phyloP scores from a whole-genome alignment of 2,329 filamentous ascomycete genomes.

The Penicillium sp. region DNA sequence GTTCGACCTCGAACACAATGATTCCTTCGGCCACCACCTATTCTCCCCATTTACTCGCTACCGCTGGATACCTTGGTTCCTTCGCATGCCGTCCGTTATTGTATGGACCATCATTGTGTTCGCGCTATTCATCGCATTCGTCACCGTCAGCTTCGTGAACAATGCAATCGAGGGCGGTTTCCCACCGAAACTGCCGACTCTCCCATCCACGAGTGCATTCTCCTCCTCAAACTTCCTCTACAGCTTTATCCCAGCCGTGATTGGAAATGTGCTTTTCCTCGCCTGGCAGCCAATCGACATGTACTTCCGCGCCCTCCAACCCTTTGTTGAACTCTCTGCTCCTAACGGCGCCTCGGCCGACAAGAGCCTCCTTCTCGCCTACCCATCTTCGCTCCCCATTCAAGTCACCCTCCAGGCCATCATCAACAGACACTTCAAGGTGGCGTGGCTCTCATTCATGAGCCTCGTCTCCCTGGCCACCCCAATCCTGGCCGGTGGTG shows the following conservation, averaged over 20 bases:
- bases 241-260: conserved; percentile 65
- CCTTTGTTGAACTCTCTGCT: conserved; percentile 61
- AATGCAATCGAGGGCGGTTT: conserved; percentile 73
- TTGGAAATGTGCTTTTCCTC: conserved; percentile 66
- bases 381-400: conserved; percentile 60
- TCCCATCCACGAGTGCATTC: conserved; percentile 69
- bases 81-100: conserved; percentile 70
- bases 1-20: conserved; percentile 49
- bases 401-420: conserved; percentile 60
- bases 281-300: conserved; percentile 65
- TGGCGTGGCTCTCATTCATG: conserved; percentile 62
- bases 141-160: conserved; percentile 79
- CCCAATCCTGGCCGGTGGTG: conserved; percentile 65
- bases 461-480: conserved; percentile 59
- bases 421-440: conserved; percentile 62
- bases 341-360: conserved; percentile 61
- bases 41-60: conserved; percentile 62
- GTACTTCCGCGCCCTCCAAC: conserved; percentile 64
- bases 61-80: conserved; percentile 77
- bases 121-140: conserved; percentile 70
- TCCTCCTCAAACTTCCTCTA: conserved; percentile 89
- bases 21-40: conserved; percentile 58
- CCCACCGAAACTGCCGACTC: conserved; percentile 67
- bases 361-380: conserved; percentile 62
- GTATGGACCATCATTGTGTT: conserved; percentile 67